phyloP scores from a whole-genome alignment of 2,329 filamentous ascomycete genomes.

The Xylariaceae sp. region DNA sequence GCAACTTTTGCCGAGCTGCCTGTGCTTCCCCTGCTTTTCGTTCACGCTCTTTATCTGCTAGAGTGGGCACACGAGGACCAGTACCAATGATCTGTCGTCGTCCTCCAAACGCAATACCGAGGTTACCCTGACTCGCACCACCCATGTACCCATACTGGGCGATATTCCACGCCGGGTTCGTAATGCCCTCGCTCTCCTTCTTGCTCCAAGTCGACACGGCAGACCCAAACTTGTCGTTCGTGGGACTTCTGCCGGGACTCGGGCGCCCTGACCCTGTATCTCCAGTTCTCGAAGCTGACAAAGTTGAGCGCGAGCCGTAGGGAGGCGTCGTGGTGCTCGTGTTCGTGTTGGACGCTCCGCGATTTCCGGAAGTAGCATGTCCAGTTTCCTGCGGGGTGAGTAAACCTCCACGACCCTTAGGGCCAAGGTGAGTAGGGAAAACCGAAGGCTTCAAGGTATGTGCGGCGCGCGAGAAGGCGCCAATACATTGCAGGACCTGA shows the following conservation, averaged over 20 bases:
- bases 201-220: conserved; percentile 85
- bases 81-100: conserved; percentile 87
- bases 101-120: conserved; percentile 87
- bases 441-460: conserved; percentile 64
- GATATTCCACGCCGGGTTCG: conserved; percentile 94
- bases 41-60: conserved; percentile 76
- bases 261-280: conserved; percentile 50
- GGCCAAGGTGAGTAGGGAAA: conserved; percentile 73
- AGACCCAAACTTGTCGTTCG: conserved; percentile 45
- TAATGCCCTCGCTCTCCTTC: conserved; percentile 71
- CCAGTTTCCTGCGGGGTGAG: conserved; percentile 65
- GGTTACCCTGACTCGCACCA: conserved; percentile 89
- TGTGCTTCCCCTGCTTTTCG: conserved; percentile 52
- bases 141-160: conserved; percentile 98
- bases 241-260: conserved; percentile 59
- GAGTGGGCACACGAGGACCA: conserved; percentile 68
- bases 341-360: conserved; percentile 52
- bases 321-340: conserved; percentile 55
- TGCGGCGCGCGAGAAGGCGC: conserved; percentile 85
- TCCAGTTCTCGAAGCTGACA: conserved; percentile 47
- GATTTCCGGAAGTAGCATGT: conserved; percentile 41
- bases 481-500: conserved; percentile 88
- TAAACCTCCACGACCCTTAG: conserved; percentile 51
- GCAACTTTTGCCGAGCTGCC: conserved; percentile 52
- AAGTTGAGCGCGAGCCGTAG: conserved; percentile 38